Evolutionary conservation across 2,329 filamentous ascomycete genomes (phyloP).

Genomic region (Xylaria sp.): DNA sequence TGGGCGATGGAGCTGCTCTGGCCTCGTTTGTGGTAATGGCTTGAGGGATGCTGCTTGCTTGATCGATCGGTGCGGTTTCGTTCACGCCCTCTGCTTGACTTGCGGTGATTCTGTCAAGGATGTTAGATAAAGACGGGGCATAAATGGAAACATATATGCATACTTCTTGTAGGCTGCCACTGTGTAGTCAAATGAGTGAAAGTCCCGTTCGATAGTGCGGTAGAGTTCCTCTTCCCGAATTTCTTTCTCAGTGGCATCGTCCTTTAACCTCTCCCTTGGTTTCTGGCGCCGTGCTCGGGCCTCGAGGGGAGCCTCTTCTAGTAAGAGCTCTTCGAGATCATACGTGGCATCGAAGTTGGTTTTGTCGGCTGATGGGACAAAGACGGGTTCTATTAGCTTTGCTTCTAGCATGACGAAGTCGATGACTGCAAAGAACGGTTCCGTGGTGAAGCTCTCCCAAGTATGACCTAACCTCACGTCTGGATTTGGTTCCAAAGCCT

Average conservation of each 20-base stretch:
- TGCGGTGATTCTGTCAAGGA: conserved; percentile 45
- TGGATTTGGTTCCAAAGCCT: conserved; percentile 80
- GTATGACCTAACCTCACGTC: conserved; percentile 82
- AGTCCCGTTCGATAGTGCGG: conserved; percentile 90
- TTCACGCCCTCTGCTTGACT: conserved; percentile 34
- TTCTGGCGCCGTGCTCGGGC: conserved; percentile 92
- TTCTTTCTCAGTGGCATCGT: conserved; percentile 93
- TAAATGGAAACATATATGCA: not conserved
- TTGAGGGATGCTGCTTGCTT: conserved; percentile 45
- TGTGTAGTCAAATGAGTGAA: conserved; percentile 95
- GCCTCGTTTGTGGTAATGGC: conserved; percentile 60
- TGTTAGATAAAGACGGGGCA: conserved; percentile 7
- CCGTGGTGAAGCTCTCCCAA: conserved; percentile 83
- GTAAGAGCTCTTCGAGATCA: conserved; percentile 87
- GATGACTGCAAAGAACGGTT: conserved; percentile 86
- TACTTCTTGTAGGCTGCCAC: conserved; percentile 77
- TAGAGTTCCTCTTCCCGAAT: conserved; percentile 94
- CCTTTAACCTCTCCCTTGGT: conserved; percentile 86
- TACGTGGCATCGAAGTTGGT: conserved; percentile 99
- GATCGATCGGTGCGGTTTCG: conserved; percentile 23
- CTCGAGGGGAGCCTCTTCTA: conserved; percentile 94
- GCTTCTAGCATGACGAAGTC: conserved; percentile 84
- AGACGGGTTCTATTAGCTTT: conserved; percentile 89
- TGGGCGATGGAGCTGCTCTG: conserved; percentile 45
- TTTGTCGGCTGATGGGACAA: conserved; percentile 93